Evolutionary conservation across 208 protist species (phyloP).

Genomic region (Histomonas meleagridis): DNA sequence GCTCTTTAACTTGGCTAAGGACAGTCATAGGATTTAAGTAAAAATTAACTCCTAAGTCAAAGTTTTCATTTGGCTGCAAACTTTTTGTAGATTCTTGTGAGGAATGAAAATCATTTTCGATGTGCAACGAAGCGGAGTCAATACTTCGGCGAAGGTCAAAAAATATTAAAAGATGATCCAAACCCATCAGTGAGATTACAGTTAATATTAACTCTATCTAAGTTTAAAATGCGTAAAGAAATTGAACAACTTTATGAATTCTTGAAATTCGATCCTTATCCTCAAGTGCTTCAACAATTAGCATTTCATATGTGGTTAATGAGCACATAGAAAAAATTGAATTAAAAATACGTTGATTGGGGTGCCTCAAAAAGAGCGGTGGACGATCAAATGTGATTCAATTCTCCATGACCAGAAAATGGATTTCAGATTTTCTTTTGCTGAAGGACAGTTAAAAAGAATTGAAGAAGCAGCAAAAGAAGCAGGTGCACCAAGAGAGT

Average conservation of each 20-base stretch:
- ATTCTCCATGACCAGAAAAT: background rate
- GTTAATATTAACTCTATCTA: background rate
- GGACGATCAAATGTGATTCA: too few species aligned
- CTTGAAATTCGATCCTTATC: background rate
- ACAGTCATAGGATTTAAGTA: background rate
- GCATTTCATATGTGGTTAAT: background rate
- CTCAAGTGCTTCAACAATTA: background rate
- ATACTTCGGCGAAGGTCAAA: too few species aligned
- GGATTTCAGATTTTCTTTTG: background rate
- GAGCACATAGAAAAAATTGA: background rate
- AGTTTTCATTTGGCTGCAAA: too few species aligned
- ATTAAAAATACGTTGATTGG: background rate
- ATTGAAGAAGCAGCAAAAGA: too few species aligned
- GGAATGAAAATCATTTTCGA: too few species aligned
- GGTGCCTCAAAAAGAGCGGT: background rate
- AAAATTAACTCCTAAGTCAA: too few species aligned
- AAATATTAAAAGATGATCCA: background rate
- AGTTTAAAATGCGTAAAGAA: background rate
- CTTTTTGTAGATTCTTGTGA: too few species aligned
- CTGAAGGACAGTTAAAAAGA: too few species aligned
- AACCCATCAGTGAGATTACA: background rate
- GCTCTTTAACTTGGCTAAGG: background rate
- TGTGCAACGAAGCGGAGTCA: too few species aligned
- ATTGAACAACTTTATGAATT: background rate
- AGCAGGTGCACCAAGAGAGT: too few species aligned